Conservation (phyloP, 108 stramenopile genomes). For the Conticribra weissflogii region DNA sequence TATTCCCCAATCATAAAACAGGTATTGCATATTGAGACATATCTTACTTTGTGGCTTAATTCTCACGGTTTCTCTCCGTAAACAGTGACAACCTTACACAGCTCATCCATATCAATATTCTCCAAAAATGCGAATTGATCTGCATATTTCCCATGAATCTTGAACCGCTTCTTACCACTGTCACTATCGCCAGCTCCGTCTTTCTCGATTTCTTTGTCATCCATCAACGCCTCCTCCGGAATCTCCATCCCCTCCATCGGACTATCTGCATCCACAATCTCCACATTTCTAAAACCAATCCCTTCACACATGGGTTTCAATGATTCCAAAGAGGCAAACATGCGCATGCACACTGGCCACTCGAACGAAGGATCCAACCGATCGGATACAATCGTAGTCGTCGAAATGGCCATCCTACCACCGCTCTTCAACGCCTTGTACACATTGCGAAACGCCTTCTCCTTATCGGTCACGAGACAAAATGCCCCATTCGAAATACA, state of each 20-base stretch:
- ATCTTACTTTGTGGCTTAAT: too few species aligned
- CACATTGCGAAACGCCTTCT: conserved; percentile 42
- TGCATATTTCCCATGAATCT: conserved; percentile 66
- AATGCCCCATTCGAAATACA: conserved; percentile 54
- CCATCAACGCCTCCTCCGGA: too few species aligned
- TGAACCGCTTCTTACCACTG: conserved; percentile 38
- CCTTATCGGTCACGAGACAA: conserved; percentile 45
- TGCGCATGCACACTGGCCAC: conserved; percentile 82
- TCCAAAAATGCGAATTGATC: conserved; percentile 59
- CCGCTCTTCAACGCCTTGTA: conserved; percentile 43
- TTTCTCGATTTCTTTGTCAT: not conserved
- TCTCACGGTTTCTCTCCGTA: conserved; percentile 60
- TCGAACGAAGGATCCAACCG: conserved; percentile 58
- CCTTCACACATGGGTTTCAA: conserved; percentile 65
- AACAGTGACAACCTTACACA: conserved; percentile 75
- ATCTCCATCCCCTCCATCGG: conserved; percentile 65
- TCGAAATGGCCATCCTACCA: conserved; percentile 52
- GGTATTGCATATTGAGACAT: too few species aligned
- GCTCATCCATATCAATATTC: conserved; percentile 73
- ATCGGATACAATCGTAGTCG: conserved; percentile 58
- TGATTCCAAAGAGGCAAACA: conserved; percentile 66
- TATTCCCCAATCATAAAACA: too few species aligned
- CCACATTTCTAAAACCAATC: conserved; percentile 65
- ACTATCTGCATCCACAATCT: conserved; percentile 63
- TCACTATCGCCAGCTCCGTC: conserved; percentile 32